Percentiles rank a stretch among this genome's conserved stretches.
phyloP scores from a whole-genome alignment of 73 alveolate genomes.

The Paramecium pentaurelia region DNA sequence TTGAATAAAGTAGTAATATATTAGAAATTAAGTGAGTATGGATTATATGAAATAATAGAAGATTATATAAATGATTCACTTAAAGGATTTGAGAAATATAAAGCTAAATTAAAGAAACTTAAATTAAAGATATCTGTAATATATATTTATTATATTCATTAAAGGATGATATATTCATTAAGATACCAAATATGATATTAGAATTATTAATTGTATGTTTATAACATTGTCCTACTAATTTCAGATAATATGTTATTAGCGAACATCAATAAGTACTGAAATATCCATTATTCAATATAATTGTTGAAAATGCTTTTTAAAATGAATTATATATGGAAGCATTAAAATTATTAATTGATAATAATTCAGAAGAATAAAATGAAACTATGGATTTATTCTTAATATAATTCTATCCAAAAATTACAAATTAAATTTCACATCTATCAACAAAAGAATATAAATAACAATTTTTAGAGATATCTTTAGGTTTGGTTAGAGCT shows the following conservation, averaged over 20 bases:
- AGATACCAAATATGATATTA: neutral
- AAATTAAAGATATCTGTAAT: neutral
- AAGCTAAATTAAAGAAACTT: constrained; percentile 8
- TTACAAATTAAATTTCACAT: neutral
- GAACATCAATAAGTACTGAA: constrained; percentile 31
- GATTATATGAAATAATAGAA: constrained; percentile 16
- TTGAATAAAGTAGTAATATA: neutral
- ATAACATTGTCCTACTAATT: neutral
- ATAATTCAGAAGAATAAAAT: neutral
- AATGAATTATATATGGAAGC: neutral
- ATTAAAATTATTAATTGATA: neutral
- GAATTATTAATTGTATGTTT: constrained; percentile 8
- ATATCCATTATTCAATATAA: neutral
- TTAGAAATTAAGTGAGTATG: neutral
- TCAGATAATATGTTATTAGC: neutral
- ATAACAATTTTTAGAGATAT: neutral
- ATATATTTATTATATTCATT: neutral
- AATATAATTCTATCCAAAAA: neutral
- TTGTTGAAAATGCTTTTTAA: neutral
- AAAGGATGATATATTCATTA: neutral
- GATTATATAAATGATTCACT: neutral
- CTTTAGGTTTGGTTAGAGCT: neutral
- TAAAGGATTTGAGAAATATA: constrained; percentile 5
- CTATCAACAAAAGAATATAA: neutral
- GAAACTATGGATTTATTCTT: neutral